Conservation (phyloP, 2,329 filamentous ascomycete genomes). For the Dactylellina cionopaga region DNA sequence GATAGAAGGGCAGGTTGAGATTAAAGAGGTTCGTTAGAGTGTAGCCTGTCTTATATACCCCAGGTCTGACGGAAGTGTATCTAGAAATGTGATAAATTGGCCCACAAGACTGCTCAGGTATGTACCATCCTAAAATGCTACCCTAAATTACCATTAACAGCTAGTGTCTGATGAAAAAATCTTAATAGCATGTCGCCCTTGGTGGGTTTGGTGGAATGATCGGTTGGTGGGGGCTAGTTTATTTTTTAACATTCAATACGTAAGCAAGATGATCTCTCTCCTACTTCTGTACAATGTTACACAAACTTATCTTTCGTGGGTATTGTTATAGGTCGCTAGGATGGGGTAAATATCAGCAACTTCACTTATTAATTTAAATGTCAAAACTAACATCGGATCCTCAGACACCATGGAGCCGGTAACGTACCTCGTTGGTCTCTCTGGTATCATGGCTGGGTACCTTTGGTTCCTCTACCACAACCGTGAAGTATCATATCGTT, state of each 20-base stretch:
- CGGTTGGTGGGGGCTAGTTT: constrained; percentile 84
- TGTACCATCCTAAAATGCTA: background rate
- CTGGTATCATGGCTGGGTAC: constrained; percentile 87
- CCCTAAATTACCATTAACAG: background rate
- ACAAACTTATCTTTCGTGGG: background rate
- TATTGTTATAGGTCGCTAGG: constrained; percentile 58
- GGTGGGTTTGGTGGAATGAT: constrained; percentile 76
- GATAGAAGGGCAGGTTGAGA: constrained; percentile 66
- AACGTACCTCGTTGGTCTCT: constrained; percentile 87
- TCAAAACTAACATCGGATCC: constrained; percentile 65
- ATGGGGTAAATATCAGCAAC: constrained; percentile 64
- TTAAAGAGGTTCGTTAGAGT: constrained; percentile 29
- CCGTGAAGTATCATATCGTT: constrained; percentile 85
- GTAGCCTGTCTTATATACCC: background rate
- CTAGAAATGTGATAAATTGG: constrained; percentile 51
- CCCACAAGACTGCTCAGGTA: constrained; percentile 43
- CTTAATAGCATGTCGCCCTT: constrained; percentile 28
- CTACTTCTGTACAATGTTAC: background rate
- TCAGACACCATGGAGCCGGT: constrained; percentile 92
- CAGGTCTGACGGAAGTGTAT: background rate
- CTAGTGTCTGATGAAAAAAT: background rate
- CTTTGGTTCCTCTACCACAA: constrained; percentile 95
- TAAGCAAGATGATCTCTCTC: constrained; percentile 17
- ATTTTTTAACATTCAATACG: constrained; percentile 72
- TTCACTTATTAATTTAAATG: background rate